A percentile compares a stretch with the other conserved stretches of the same genome.
Evolutionary conservation across 176 grass and related monocot species (phyloP).

Genomic region (Oryza glumipatula): DNA sequence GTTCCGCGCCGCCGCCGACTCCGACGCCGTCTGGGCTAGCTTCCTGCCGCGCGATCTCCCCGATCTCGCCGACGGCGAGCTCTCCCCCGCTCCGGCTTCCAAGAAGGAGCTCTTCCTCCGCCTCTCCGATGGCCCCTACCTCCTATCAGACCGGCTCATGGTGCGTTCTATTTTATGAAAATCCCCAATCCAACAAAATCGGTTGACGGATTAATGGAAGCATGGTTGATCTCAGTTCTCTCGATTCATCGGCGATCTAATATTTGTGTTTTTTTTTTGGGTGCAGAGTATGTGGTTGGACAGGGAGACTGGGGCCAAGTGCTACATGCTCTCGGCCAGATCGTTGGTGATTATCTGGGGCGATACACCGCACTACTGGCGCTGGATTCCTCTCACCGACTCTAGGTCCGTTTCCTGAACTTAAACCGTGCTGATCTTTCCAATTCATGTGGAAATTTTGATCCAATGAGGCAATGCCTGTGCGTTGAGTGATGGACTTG

Average conservation of each 20-base stretch:
- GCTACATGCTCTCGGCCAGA: constrained; percentile 70
- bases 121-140: constrained; percentile 24
- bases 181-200: too few species aligned
- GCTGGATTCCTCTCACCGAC: constrained; percentile 33
- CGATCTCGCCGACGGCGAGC: constrained; percentile 37
- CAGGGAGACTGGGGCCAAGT: constrained; percentile 55
- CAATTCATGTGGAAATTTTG: too few species aligned
- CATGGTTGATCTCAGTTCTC: too few species aligned
- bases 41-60: constrained; percentile 48
- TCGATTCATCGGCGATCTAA: too few species aligned
- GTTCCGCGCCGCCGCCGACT: constrained; percentile 55
- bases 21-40: constrained; percentile 56
- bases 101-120: constrained; percentile 49
- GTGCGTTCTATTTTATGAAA: not conserved
- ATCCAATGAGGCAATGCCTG: too few species aligned
- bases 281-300: constrained; percentile 59
- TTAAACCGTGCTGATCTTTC: too few species aligned
- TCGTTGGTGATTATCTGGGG: constrained; percentile 14
- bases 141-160: constrained; percentile 23
- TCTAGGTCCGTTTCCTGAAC: too few species aligned
- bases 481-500: too few species aligned
- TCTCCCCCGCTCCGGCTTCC: not conserved
- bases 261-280: too few species aligned
- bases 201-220: too few species aligned
- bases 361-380: constrained; percentile 32